Percentiles rank a stretch among this genome's conserved stretches.
Evolutionary conservation across 257 asterid species (phyloP).

Genomic region (Catharanthus roseus): DNA sequence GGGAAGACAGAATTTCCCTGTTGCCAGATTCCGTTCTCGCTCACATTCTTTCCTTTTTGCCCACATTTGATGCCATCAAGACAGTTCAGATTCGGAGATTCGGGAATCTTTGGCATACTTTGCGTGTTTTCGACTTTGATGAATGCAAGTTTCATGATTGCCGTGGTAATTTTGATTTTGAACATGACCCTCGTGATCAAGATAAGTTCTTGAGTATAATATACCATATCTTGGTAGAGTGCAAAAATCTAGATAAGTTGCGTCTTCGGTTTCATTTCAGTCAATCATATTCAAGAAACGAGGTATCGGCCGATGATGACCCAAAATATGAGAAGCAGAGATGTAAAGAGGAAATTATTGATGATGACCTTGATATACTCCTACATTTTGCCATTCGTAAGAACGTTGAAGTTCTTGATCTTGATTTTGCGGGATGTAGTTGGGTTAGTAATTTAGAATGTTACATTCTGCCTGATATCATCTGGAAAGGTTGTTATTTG

Average conservation of each 20-base stretch:
- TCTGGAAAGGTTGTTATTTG: neutral
- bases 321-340: neutral
- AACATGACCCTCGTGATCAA: neutral
- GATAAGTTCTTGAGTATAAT: neutral
- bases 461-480: neutral
- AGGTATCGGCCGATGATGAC: neutral
- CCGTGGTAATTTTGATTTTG: neutral
- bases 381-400: neutral
- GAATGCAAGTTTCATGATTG: neutral
- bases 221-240: neutral
- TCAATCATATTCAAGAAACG: neutral
- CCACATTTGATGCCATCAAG: neutral
- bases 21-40: neutral
- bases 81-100: neutral
- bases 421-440: neutral
- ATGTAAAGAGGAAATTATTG: neutral
- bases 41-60: constrained; percentile 1
- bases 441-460: neutral
- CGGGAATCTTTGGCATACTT: neutral
- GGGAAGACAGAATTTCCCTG: neutral
- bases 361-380: neutral
- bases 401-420: neutral
- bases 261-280: neutral
- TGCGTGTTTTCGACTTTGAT: neutral
- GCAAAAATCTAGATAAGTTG: neutral